Conservation (phyloP, 441 rosid genomes). For the Erysimum cheiri region DNA sequence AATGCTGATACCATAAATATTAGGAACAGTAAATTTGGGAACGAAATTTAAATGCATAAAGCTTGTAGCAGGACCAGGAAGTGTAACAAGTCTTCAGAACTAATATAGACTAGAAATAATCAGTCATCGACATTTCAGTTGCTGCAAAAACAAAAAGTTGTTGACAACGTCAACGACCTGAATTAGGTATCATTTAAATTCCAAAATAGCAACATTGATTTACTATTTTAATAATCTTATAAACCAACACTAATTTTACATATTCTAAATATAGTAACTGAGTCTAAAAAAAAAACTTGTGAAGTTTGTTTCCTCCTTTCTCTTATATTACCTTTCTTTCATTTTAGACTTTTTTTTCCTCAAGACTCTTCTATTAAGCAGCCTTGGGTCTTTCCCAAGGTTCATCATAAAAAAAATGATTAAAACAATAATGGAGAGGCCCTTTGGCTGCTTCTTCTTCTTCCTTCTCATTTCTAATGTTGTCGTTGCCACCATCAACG, state of each 20-base stretch:
- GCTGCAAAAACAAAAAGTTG: slow-evolving; percentile 4
- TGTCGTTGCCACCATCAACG: slow-evolving; percentile 23
- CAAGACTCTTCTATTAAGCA: slow-evolving; percentile 33
- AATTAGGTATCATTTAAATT: slow-evolving; percentile 7
- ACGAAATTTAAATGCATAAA: neutral
- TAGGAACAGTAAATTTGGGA: neutral
- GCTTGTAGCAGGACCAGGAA: neutral
- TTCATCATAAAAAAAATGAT: slow-evolving; percentile 23
- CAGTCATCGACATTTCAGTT: slow-evolving; percentile 4
- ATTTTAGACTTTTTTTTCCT: slow-evolving; percentile 2
- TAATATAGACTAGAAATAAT: slow-evolving; percentile 24
- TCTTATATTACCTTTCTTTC: slow-evolving; percentile 28
- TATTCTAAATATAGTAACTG: slow-evolving; percentile 13
- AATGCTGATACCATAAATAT: neutral
- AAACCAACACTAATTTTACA: slow-evolving; percentile 26
- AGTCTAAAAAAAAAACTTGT: neutral
- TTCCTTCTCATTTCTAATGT: slow-evolving; percentile 10
- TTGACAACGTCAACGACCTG: slow-evolving; percentile 32
- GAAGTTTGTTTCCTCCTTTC: neutral
- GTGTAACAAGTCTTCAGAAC: neutral
- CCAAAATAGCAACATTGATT: slow-evolving; percentile 12
- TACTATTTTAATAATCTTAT: neutral
- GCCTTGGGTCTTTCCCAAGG: slow-evolving; percentile 49
- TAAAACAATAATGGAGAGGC: slow-evolving; percentile 29
- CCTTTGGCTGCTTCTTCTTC: slow-evolving; percentile 41